These are phyloP conservation scores for Leishmania braziliensis DNA, from an alignment of 208 protist species.

Conservation along the genomic window DNA sequence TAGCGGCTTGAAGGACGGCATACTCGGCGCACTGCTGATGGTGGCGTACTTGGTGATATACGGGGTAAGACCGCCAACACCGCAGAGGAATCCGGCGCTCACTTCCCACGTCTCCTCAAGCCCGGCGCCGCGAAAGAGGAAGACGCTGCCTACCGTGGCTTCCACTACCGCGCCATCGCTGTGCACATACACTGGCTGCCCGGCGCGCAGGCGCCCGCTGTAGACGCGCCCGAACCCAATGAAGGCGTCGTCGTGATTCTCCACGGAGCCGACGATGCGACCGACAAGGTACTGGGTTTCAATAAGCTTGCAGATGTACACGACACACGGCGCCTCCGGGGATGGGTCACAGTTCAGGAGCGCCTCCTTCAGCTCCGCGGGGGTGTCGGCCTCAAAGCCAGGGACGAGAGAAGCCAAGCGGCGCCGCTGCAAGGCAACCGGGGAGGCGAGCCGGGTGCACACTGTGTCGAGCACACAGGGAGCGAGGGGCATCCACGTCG, in stretches of 20 bases:
- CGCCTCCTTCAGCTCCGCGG: conserved; percentile 40
- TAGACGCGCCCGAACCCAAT: conserved; percentile 97
- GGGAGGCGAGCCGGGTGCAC: conserved; percentile 86
- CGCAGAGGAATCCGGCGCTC: conserved; percentile 88
- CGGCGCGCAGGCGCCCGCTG: conserved; percentile 92
- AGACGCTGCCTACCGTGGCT: conserved; percentile 68
- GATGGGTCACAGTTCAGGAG: conserved; percentile 61
- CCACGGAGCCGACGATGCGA: conserved; percentile 44
- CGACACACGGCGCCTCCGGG: conserved; percentile 74
- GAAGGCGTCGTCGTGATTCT: conserved; percentile 82
- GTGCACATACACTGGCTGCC: conserved; percentile 88
- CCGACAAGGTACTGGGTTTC: conserved; percentile 88
- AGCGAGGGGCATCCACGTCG: conserved; percentile 95
- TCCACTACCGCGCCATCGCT: conserved; percentile 61
- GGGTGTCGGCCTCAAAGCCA: conserved; percentile 45
- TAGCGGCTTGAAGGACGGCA: conserved; percentile 86
- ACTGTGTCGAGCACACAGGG: conserved; percentile 89
- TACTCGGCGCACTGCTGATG: conserved; percentile 63
- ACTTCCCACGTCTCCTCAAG: conserved; percentile 88
- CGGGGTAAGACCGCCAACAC: conserved; percentile 93
- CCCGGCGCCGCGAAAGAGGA: conserved; percentile 94
- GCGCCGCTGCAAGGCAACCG: conserved; percentile 81
- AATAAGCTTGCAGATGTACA: conserved; percentile 88
- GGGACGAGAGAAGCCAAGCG: conserved; percentile 75
- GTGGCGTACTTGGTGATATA: conserved; percentile 96